phyloP scores from a whole-genome alignment of 2,329 filamentous ascomycete genomes.

The Chrysoporthe deuterocubensis region DNA sequence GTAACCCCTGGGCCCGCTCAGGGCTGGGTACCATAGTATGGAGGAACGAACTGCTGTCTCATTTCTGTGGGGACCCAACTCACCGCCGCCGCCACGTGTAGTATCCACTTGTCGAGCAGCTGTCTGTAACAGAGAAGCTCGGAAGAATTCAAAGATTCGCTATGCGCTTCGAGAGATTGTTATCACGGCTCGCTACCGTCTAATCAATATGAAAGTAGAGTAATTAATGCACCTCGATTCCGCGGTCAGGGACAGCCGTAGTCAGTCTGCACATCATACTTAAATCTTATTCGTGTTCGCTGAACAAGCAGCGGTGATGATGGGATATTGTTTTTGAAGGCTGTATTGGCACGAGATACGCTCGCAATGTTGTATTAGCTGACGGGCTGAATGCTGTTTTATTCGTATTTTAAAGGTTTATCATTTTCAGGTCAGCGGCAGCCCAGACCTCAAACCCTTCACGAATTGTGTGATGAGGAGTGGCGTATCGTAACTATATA shows the following conservation, averaged over 20 bases:
- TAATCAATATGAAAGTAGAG: not conserved
- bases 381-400: too few species aligned
- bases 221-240: too few species aligned
- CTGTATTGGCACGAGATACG: not conserved
- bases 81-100: conserved; percentile 15
- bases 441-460: too few species aligned
- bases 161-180: not conserved
- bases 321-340: not conserved
- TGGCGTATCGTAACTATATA: too few species aligned
- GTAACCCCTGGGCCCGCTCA: not conserved
- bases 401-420: too few species aligned
- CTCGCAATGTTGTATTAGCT: too few species aligned
- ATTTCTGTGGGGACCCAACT: conserved; percentile 3
- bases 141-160: not conserved
- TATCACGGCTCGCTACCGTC: not conserved
- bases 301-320: not conserved
- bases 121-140: not conserved
- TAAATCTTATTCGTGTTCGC: too few species aligned
- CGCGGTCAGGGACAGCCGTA: not conserved
- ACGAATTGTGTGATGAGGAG: too few species aligned
- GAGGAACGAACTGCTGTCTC: not conserved
- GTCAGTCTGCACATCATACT: not conserved
- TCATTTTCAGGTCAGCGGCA: too few species aligned
- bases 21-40: not conserved
- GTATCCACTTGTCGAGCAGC: not conserved